Conservation (phyloP, 2,329 filamentous ascomycete genomes). For the Rhynchosporium agropyri region DNA sequence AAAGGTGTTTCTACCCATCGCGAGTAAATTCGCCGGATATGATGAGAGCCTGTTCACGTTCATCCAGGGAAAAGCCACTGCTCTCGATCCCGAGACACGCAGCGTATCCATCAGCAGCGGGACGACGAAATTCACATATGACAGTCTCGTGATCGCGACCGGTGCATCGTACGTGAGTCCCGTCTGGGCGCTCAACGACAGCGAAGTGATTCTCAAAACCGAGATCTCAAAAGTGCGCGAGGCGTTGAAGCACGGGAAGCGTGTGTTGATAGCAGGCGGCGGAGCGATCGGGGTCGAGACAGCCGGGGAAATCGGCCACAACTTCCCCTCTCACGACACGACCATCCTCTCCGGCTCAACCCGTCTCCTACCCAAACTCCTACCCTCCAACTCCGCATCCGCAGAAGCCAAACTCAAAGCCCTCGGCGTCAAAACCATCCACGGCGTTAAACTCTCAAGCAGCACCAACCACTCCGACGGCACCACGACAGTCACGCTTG, state of each 20-base stretch:
- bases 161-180: conserved; percentile 49
- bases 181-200: conserved; percentile 50
- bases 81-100: conserved; percentile 48
- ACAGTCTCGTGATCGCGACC: conserved; percentile 57
- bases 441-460: conserved; percentile 45
- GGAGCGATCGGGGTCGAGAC: conserved; percentile 42
- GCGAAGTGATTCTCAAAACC: conserved; percentile 39
- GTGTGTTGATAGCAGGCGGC: conserved; percentile 39
- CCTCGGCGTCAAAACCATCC: conserved; percentile 53
- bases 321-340: conserved; percentile 28
- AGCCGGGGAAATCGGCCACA: conserved; percentile 40
- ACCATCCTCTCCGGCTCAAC: conserved; percentile 30
- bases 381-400: conserved; percentile 7
- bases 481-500: conserved; percentile 45
- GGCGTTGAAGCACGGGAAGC: conserved; percentile 37
- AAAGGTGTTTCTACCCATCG: conserved; percentile 53
- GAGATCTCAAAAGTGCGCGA: conserved; percentile 39
- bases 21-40: conserved; percentile 54
- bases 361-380: conserved; percentile 22
- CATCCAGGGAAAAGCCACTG: conserved; percentile 52
- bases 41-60: conserved; percentile 51
- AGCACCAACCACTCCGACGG: conserved; percentile 34
- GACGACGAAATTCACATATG: conserved; percentile 45
- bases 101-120: conserved; percentile 46
- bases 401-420: conserved; percentile 49